Percentiles rank a stretch among this genome's conserved stretches.
phyloP scores from a whole-genome alignment of 495 filamentous ascomycete genomes.

The Podospora conica region DNA sequence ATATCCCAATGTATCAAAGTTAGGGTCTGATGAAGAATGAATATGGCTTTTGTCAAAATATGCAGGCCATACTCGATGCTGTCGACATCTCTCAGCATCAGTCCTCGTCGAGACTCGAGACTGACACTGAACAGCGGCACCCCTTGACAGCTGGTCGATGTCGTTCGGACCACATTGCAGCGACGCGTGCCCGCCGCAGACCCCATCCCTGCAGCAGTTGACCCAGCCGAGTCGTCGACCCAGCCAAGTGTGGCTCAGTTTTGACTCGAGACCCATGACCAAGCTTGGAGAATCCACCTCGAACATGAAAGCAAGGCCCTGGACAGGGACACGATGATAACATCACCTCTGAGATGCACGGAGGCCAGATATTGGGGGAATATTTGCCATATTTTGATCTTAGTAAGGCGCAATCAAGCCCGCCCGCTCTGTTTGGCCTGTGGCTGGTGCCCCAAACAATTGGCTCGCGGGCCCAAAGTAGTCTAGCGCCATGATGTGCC shows the following conservation, averaged over 20 bases:
- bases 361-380: too few species aligned
- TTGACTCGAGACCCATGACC: background rate
- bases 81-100: background rate
- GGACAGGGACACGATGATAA: background rate
- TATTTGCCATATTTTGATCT: background rate
- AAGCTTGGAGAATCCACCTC: background rate
- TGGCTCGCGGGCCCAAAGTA: slow-evolving; percentile 3
- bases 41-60: too few species aligned
- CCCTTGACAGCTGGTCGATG: background rate
- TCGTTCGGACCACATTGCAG: background rate
- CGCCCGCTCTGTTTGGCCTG: background rate
- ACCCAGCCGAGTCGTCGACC: background rate
- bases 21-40: too few species aligned
- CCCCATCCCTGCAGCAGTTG: background rate
- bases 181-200: background rate
- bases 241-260: slow-evolving; percentile 2
- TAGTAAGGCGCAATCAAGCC: background rate
- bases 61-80: background rate
- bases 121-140: background rate
- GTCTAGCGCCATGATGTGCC: slow-evolving; percentile 8
- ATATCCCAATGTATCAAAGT: too few species aligned
- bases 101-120: background rate
- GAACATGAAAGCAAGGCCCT: background rate
- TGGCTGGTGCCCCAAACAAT: slow-evolving; percentile 12
- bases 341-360: too few species aligned